phyloP scores from a whole-genome alignment of 768 basidiomycete species.

The Crepidotus variabilis region DNA sequence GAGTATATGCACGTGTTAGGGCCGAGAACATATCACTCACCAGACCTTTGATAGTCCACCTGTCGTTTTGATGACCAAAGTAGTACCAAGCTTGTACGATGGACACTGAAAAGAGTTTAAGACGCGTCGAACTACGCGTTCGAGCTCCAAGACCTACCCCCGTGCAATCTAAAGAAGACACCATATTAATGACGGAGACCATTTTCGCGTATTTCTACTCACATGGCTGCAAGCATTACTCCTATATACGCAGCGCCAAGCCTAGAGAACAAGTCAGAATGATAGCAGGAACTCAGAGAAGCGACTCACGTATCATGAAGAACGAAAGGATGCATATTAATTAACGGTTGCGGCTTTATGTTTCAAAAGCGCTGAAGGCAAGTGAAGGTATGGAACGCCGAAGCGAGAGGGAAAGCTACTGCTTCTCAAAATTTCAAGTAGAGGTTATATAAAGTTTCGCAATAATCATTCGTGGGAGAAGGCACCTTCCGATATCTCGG shows the following conservation, averaged over 20 bases:
- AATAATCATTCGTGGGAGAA: no score
- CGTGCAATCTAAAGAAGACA: constrained; percentile 37
- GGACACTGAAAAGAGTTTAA: constrained; percentile 34
- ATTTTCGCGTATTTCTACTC: constrained; percentile 24
- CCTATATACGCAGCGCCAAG: constrained; percentile 50
- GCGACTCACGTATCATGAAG: constrained; percentile 6
- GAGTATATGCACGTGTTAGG: not conserved
- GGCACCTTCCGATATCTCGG: no score
- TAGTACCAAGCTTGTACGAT: constrained; percentile 55
- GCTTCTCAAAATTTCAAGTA: not conserved
- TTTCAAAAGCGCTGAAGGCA: no score
- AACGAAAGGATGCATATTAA: no score
- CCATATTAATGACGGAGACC: not conserved
- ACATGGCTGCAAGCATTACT: constrained; percentile 44
- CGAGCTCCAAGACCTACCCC: no score
- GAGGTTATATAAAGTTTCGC: not conserved
- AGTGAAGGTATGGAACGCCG: not conserved
- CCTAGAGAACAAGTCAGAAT: constrained; percentile 23
- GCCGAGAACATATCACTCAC: constrained; percentile 25
- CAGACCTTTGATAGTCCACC: constrained; percentile 42
- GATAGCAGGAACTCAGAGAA: constrained; percentile 19
- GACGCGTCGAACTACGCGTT: not conserved
- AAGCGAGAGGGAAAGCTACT: not conserved
- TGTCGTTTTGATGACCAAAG: constrained; percentile 45
- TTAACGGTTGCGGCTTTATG: no score